Evolutionary conservation across 495 filamentous ascomycete genomes (phyloP).

Genomic region (Aspergillus campestris): DNA sequence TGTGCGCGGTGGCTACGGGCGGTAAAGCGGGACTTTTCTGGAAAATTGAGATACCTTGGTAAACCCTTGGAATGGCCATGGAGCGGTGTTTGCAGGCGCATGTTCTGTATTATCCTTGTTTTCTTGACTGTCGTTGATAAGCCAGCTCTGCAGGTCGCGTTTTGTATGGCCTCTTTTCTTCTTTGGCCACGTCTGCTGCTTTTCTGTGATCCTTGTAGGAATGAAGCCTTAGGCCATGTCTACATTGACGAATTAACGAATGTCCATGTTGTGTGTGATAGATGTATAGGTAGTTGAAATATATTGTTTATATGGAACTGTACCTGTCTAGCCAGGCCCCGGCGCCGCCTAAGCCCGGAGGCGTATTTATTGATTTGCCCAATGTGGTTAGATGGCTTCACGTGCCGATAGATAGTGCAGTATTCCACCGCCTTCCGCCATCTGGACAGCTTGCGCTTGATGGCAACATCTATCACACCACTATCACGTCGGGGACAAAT

Average conservation of each 20-base stretch:
- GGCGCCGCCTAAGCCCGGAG: too few species aligned
- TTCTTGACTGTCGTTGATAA: not conserved
- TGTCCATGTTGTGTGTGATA: too few species aligned
- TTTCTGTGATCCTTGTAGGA: too few species aligned
- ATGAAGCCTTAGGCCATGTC: too few species aligned
- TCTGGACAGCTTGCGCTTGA: conserved; percentile 7
- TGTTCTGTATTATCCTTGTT: not conserved
- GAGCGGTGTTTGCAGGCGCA: conserved; percentile 15
- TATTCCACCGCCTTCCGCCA: conserved; percentile 13
- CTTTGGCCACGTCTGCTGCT: not conserved
- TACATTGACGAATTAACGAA: too few species aligned
- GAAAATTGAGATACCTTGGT: conserved; percentile 7
- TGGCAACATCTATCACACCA: too few species aligned
- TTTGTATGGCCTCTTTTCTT: conserved; percentile 1
- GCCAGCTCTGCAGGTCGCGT: not conserved
- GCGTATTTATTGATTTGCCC: too few species aligned
- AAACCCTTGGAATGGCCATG: conserved; percentile 25
- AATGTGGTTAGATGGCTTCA: too few species aligned
- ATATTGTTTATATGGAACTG: too few species aligned
- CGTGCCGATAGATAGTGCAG: not conserved
- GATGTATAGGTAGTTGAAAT: too few species aligned
- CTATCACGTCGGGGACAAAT: not conserved
- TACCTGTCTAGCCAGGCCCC: too few species aligned
- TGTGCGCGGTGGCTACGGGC: conserved; percentile 19
- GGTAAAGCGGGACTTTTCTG: conserved; percentile 6